Conservation (phyloP, 2,329 filamentous ascomycete genomes). For the Amphichorda felina region DNA sequence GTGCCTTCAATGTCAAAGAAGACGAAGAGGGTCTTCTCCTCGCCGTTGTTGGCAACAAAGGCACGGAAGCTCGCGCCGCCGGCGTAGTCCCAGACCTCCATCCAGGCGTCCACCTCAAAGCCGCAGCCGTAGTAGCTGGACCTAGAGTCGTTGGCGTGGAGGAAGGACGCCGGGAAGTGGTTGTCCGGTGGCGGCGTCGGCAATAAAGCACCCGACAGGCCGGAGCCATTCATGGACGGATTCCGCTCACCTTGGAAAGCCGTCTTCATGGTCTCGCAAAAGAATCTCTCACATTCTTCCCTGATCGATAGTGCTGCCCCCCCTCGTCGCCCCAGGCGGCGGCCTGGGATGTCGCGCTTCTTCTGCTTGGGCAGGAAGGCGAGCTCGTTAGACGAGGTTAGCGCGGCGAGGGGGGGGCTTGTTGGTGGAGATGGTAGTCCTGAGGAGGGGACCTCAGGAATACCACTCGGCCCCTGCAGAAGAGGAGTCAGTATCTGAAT, state of each 20-base stretch:
- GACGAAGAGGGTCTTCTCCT: conserved; percentile 68
- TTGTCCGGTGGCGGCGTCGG: conserved; percentile 43
- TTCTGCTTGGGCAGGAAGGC: conserved; percentile 47
- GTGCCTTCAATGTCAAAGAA: conserved; percentile 68
- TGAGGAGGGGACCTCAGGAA: conserved; percentile 83
- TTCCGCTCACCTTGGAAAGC: conserved; percentile 96
- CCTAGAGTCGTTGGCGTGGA: conserved; percentile 12
- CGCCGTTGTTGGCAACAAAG: conserved; percentile 62
- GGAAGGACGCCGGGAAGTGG: conserved; percentile 24
- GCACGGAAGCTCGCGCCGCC: conserved; percentile 77
- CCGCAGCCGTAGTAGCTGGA: conserved; percentile 7
- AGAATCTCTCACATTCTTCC: conserved; percentile 99
- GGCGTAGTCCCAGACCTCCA: conserved; percentile 78
- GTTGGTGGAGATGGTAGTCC: conserved; percentile 72
- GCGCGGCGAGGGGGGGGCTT: conserved; percentile 81
- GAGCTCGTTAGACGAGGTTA: conserved; percentile 57
- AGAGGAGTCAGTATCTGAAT: conserved; percentile 8
- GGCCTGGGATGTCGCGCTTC: conserved; percentile 28
- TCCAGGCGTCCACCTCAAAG: conserved; percentile 45
- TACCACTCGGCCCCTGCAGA: conserved; percentile 70
- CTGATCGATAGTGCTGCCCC: conserved; percentile 93
- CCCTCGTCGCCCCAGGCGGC: conserved; percentile 50
- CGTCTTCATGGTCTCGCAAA: conserved; percentile 89
- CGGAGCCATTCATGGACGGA: conserved; percentile 64
- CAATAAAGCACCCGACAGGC: conserved; percentile 63